Base-by-base conservation (phyloP, 495 filamentous ascomycete species). In the Xylaria bambusicola region DNA sequence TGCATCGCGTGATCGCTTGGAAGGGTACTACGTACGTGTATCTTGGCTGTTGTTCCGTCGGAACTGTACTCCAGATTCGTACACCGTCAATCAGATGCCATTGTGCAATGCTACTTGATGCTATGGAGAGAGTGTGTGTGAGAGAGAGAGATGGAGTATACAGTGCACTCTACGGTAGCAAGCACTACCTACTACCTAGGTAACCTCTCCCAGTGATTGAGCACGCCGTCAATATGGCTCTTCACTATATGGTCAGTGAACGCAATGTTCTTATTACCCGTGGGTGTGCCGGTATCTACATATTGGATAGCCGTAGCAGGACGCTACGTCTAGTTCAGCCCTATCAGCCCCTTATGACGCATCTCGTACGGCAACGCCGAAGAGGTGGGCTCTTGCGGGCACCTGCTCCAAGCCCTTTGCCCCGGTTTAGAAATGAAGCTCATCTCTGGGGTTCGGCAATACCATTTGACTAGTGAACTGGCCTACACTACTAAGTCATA, bases 261-360 rank as follows among this genome's bases (percentile, higher is more conserved):
- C 17, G 41, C 41, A 20, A 23, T 44, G 5, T 33, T 33, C 29
- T 10, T 33, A 33, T 33, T 5, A 33, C 10, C 10, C 29, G 29
- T 33, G 29, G 29, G 29, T 33, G 10, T n/a, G n/a, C n/a, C n/a
- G n/a, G n/a, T n/a, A n/a, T n/a, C n/a, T n/a, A n/a, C n/a, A n/a
- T n/a, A 33, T 33, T 5, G 29, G 10, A 33, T 33, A 33, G 29
- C 29, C 29, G 29, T 45, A 18, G 41, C 41, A 56, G 17, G n/a
- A 44, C 26, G 26, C 21, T 46, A 35, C 53, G n/a, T 46, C 40
- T 44, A 53, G 49, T 40, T 60, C 57, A 60, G 57, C 57, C 57
- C 57, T 60, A 60, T 60, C 48, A 52, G 56, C 57, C 57, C 55
- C 56, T 46, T 51, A 60, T 60, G 57, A 60, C 57, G 57, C 57